Base-by-base conservation (phyloP, 2,329 filamentous ascomycete species). In the Eutypella sp. region DNA sequence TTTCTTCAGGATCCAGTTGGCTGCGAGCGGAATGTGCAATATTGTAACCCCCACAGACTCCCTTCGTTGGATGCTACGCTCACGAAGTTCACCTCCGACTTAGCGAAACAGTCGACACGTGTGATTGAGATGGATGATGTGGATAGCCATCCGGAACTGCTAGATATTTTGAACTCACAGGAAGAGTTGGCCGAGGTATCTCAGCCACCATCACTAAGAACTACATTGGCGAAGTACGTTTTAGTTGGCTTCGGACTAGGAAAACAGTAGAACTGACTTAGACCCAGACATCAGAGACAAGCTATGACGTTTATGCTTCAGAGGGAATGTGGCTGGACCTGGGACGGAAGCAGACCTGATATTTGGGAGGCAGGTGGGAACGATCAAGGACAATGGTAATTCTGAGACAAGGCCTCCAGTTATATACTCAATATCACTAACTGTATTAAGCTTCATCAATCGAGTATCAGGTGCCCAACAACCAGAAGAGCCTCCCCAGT, bases 221-320 rank as follows among this genome's bases (percentile, higher is more conserved):
- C 49, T 24, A 24, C 13, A n/a, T 42, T 40, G 33, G 52, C 34
- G 47, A 52, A 18, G 33, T 37, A 37, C 20, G 4, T 33, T 7
- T 13, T 29, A 13, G 25, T 29, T 7, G 25, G 25, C 13, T 29
- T 15, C 13, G 5, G 13, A 33, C 11, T 43, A 53, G n/a, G 49
- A 47, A 29, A 50, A 41, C 5, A 18, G 2, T 2, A 22, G n/a
- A n/a, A n/a, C n/a, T n/a, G n/a, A n/a, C n/a, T n/a, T n/a, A n/a
- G n/a, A n/a, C n/a, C n/a, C n/a, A 62, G 58, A 11, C 57, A 63
- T 43, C 61, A 64, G 41, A 57, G 56, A 42, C 56, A 57, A 24
- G 61, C 61, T 19, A 40, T 64, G 19, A 49, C 46, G 2, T 62
- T 62, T 41, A 58, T 63, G 56, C 41, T 51, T 0, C 42, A 48